Conservation (phyloP, 441 rosid species). For the Gossypium davidsonii region DNA sequence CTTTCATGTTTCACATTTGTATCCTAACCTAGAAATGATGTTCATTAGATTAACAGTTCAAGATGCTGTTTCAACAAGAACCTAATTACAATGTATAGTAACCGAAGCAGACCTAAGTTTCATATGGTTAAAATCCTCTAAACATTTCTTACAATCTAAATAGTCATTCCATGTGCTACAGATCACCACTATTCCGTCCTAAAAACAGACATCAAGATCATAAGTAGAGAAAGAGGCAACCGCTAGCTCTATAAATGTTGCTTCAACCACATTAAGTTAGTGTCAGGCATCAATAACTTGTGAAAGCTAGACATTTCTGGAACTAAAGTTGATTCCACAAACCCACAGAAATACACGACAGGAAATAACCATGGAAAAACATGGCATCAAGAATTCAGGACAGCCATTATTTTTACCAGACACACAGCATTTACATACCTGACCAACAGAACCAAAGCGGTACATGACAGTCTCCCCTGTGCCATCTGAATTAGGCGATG, state of each 20-base stretch:
- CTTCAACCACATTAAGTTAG: not conserved
- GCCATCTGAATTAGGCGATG: conserved; percentile 78
- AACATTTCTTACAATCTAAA: not conserved
- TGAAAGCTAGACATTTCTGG: not conserved
- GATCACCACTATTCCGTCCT: too few species aligned
- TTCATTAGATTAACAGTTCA: not conserved
- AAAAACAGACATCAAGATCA: too few species aligned
- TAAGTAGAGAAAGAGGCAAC: not conserved
- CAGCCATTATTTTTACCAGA: not conserved
- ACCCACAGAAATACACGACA: not conserved
- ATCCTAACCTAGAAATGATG: not conserved
- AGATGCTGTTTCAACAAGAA: not conserved
- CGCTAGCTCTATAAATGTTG: not conserved
- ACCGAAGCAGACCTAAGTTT: not conserved
- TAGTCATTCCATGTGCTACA: not conserved
- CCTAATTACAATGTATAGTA: not conserved
- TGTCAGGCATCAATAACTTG: not conserved
- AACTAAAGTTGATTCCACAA: not conserved
- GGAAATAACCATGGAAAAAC: conserved; percentile 4
- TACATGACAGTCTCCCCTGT: conserved; percentile 73
- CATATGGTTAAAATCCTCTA: not conserved
- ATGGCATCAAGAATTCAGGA: not conserved
- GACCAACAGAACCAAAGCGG: conserved; percentile 98
- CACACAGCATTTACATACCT: conserved; percentile 42
- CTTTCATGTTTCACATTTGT: not conserved